Conservation (phyloP, 345 rosid genomes). For the Eucalyptus regnans region DNA sequence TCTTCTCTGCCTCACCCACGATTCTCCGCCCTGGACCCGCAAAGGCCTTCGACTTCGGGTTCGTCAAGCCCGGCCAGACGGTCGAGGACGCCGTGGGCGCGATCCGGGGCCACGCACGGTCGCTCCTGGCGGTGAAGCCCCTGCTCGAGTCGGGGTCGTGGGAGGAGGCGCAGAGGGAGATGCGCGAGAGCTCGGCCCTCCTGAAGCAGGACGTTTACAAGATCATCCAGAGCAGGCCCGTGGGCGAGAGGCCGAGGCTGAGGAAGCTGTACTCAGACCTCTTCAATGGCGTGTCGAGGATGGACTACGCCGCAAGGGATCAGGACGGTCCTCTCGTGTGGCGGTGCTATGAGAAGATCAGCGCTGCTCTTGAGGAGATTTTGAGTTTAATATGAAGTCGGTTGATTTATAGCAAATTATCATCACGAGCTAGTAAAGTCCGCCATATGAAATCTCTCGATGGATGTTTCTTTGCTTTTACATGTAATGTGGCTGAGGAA, state of each 20-base stretch:
- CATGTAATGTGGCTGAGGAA: neutral
- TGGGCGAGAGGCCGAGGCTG: constrained; percentile 37
- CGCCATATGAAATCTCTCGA: neutral
- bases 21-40: neutral
- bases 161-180: constrained; percentile 50
- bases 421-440: neutral
- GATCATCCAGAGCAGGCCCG: constrained; percentile 50
- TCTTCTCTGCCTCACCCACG: neutral
- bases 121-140: constrained; percentile 17
- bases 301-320: constrained; percentile 68
- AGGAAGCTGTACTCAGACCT: constrained; percentile 52
- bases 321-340: constrained; percentile 22
- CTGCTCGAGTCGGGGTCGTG: constrained; percentile 32
- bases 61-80: constrained; percentile 16
- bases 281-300: constrained; percentile 49
- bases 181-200: constrained; percentile 39
- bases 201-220: constrained; percentile 62
- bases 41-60: neutral
- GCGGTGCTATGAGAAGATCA: constrained; percentile 27
- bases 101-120: constrained; percentile 14
- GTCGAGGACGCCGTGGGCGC: constrained; percentile 26
- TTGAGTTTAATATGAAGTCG: constrained; percentile 7
- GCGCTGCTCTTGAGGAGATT: constrained; percentile 18
- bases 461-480: neutral
- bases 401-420: neutral